Conservation (phyloP, 176 grass and related monocot genomes). For the Carex myosuroides region DNA sequence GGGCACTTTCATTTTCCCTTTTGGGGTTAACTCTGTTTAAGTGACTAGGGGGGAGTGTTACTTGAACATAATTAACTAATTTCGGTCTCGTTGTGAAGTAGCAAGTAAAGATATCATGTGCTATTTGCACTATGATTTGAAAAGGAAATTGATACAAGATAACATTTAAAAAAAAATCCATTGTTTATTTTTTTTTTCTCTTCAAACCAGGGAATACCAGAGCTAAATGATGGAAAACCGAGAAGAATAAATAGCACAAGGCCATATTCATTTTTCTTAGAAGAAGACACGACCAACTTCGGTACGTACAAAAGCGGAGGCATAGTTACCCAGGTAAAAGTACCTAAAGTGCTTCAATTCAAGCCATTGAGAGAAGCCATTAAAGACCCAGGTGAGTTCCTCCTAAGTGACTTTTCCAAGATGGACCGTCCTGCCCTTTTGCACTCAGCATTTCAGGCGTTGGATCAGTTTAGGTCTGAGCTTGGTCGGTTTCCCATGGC, state of each 20-base stretch:
- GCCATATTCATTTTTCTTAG: conserved; percentile 71
- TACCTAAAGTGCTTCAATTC: conserved; percentile 77
- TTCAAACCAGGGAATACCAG: conserved; percentile 46
- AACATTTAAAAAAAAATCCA: no score
- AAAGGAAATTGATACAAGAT: no score
- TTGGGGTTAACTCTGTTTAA: not conserved
- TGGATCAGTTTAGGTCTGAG: conserved; percentile 73
- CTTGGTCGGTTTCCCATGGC: conserved; percentile 52
- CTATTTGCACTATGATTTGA: no score
- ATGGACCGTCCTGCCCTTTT: conserved; percentile 71
- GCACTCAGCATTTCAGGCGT: conserved; percentile 85
- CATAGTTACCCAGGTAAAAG: conserved; percentile 85
- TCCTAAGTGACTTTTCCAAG: conserved; percentile 90
- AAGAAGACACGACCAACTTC: conserved; percentile 81
- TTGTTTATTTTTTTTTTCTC: not conserved
- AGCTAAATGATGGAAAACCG: conserved; percentile 87
- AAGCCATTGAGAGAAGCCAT: conserved; percentile 74
- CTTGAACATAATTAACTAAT: not conserved
- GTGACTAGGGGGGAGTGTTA: not conserved
- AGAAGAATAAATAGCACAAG: conserved; percentile 76
- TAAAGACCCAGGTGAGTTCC: conserved; percentile 83
- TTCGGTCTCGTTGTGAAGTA: not conserved
- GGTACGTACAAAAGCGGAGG: conserved; percentile 66
- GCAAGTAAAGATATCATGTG: not conserved
- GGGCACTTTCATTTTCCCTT: not conserved